Conservation (phyloP, 1,284 basidiomycete species). For the Garcileccinum viscosum region DNA sequence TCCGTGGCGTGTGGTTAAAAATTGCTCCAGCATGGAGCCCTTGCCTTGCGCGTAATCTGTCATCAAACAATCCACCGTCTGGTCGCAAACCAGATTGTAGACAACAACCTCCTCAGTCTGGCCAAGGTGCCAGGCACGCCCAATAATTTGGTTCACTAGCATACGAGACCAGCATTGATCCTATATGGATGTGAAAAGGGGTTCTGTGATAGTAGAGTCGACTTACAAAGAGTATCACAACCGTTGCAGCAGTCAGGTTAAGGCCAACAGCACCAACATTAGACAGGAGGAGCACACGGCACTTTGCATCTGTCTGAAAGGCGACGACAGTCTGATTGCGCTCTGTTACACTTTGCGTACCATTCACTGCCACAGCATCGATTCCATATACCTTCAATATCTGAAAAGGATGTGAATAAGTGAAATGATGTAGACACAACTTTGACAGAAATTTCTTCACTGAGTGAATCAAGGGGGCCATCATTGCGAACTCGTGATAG, state of each 20-base stretch:
- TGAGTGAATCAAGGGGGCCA: constrained; percentile 15
- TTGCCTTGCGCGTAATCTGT: constrained; percentile 12
- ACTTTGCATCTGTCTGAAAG: constrained; percentile 6
- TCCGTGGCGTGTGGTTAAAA: constrained; percentile 7
- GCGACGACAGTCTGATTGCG: background rate
- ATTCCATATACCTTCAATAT: constrained; percentile 8
- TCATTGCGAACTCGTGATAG: constrained; percentile 18
- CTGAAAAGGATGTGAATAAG: background rate
- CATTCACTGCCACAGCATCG: constrained; percentile 9
- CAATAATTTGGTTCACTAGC: constrained; percentile 18
- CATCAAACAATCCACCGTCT: constrained; percentile 20
- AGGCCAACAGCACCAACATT: constrained; percentile 15
- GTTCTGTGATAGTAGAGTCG: too few species aligned
- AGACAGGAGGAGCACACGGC: constrained; percentile 10
- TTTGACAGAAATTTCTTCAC: background rate
- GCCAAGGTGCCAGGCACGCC: constrained; percentile 17
- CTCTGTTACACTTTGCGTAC: constrained; percentile 6
- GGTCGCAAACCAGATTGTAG: constrained; percentile 17
- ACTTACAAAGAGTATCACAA: constrained; percentile 19
- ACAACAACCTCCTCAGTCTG: constrained; percentile 10
- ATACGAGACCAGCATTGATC: constrained; percentile 19
- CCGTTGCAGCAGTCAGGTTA: constrained; percentile 15
- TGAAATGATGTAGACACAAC: background rate
- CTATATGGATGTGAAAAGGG: background rate
- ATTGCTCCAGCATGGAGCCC: constrained; percentile 16